Evolutionary conservation across 2,329 filamentous ascomycete genomes (phyloP).

Genomic region (Emmonsiellopsis sp.): DNA sequence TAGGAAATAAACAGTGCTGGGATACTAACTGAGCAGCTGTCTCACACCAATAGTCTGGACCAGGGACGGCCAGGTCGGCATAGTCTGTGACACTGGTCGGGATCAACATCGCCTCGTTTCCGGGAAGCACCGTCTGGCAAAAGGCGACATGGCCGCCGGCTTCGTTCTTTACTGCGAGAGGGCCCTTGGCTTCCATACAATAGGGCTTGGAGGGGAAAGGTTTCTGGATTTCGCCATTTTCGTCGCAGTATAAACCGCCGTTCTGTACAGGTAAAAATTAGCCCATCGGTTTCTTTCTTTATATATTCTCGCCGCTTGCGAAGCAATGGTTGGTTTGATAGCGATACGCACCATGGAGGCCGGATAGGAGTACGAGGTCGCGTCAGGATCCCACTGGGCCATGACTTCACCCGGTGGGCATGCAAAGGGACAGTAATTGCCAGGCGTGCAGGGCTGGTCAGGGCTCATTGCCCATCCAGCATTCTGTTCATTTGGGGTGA

Average conservation of each 20-base stretch:
- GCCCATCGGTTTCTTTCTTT: not conserved
- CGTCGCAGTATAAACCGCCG: constrained; percentile 64
- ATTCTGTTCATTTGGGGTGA: constrained; percentile 58
- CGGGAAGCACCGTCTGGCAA: constrained; percentile 71
- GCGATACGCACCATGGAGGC: constrained; percentile 56
- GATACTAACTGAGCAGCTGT: constrained; percentile 64
- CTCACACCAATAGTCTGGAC: constrained; percentile 57
- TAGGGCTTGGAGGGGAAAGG: constrained; percentile 60
- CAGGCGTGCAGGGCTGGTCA: constrained; percentile 58
- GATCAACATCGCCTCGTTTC: constrained; percentile 75
- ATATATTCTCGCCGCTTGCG: not conserved
- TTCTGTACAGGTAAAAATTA: constrained; percentile 41
- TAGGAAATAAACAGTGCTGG: not conserved
- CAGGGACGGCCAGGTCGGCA: constrained; percentile 61
- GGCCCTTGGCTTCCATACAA: constrained; percentile 60
- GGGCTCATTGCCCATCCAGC: constrained; percentile 74
- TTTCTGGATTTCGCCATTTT: constrained; percentile 56
- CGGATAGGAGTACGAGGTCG: constrained; percentile 58
- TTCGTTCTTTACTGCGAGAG: constrained; percentile 59
- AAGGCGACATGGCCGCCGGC: constrained; percentile 55
- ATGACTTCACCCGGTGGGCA: constrained; percentile 68
- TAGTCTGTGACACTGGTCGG: constrained; percentile 56
- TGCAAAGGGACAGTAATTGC: constrained; percentile 66
- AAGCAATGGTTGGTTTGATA: constrained; percentile 1
- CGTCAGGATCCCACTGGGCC: constrained; percentile 67